Percentiles rank a stretch among this genome's conserved stretches.
Evolutionary conservation across 2,329 filamentous ascomycete genomes (phyloP).

Genomic region (Magnaporthales sp.): DNA sequence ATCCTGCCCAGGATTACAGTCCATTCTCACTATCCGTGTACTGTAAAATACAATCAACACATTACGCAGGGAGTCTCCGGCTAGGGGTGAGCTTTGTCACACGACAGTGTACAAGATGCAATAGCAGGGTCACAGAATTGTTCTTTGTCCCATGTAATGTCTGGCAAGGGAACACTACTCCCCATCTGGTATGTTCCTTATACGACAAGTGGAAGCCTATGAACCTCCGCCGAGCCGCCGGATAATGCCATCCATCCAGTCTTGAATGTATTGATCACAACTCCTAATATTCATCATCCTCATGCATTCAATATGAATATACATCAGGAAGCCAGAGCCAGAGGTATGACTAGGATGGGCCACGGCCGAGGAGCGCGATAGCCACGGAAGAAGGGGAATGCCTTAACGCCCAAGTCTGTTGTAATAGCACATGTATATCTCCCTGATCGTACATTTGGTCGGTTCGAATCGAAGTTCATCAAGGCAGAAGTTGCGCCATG

Average conservation of each 20-base stretch:
- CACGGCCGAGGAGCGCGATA: neutral
- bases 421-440: neutral
- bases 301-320: neutral
- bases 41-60: neutral
- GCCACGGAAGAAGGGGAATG: neutral
- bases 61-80: too few species aligned
- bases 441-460: neutral
- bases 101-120: neutral
- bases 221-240: neutral
- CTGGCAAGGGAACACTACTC: neutral
- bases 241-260: neutral
- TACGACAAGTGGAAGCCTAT: neutral
- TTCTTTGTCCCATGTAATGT: neutral
- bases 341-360: neutral
- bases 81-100: neutral
- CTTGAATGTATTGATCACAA: neutral
- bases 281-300: neutral
- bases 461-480: too few species aligned
- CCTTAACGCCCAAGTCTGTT: neutral
- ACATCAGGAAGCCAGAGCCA: neutral
- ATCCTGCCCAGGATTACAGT: too few species aligned
- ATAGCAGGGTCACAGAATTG: neutral
- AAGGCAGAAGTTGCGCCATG: neutral
- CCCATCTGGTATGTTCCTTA: neutral
- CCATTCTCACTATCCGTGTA: too few species aligned